A percentile compares a stretch with the other conserved stretches of the same genome.
Conservation (phyloP, 208 protist species). For the Leptomonas pyrrhocoris region DNA sequence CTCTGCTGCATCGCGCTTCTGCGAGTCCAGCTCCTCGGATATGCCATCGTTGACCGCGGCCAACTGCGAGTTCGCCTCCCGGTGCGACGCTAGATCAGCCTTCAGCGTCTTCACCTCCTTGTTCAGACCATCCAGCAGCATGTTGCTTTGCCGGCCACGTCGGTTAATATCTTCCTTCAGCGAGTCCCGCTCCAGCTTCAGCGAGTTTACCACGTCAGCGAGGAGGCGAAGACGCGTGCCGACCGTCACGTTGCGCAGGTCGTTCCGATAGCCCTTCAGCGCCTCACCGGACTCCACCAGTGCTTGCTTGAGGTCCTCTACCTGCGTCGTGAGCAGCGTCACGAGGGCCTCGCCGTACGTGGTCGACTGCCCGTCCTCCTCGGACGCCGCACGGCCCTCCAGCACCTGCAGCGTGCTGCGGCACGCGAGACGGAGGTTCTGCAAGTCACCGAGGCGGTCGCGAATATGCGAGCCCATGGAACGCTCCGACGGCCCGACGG, state of each 20-base stretch:
- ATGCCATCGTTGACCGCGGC: not conserved
- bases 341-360: conserved; percentile 23
- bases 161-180: conserved; percentile 52
- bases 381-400: conserved; percentile 33
- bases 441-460: conserved; percentile 47
- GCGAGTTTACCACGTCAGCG: conserved; percentile 33
- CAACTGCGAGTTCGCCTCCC: conserved; percentile 5
- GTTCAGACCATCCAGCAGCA: conserved; percentile 35
- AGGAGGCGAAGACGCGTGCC: conserved; percentile 45
- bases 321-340: conserved; percentile 32
- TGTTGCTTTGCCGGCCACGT: conserved; percentile 37
- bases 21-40: conserved; percentile 16
- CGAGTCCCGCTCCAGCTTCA: conserved; percentile 43
- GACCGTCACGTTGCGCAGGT: conserved; percentile 30
- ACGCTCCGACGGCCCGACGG: conserved; percentile 19
- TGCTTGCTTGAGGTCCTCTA: conserved; percentile 49
- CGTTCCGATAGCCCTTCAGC: conserved; percentile 20
- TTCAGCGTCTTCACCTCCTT: conserved; percentile 26
- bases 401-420: conserved; percentile 40
- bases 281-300: conserved; percentile 52
- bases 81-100: conserved; percentile 10
- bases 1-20: conserved; percentile 19
- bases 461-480: conserved; percentile 20
- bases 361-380: conserved; percentile 18
- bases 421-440: conserved; percentile 45